Base-by-base conservation (phyloP, 1,284 basidiomycete species). In the Polyporus tsugae region DNA sequence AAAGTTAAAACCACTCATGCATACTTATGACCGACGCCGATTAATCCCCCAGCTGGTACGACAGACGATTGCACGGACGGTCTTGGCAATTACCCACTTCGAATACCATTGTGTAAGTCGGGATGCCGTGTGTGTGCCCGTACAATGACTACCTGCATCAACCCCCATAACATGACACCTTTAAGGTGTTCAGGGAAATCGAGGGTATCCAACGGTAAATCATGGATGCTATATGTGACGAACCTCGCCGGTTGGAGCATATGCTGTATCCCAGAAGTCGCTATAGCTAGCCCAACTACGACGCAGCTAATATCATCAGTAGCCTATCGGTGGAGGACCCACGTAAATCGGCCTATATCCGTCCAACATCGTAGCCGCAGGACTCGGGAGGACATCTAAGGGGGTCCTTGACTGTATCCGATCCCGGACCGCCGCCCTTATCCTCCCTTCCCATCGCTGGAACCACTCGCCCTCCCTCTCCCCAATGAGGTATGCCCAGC, bases 391-490 rank as follows among this genome's bases (percentile, higher is more conserved):
- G n/a, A 55, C 41, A 33, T 72, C 70, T 64, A 83, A 70, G 7
- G 80, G 78, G 11, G 75, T 73, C 39, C 67, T 65, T 9, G 73
- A 72, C 63, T 72, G 75, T 64, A 82, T 46, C 36, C 77, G 75
- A 59, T 77, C 67, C 15, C 65, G 70, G 17, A 79, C 78, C 7
- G 77, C 77, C 5, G 74, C 68, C 46, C 78, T 72, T 63, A 95
- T 93, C 3, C 87, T 84, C 44, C 83, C 83, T 73, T 94, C 90
- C 92, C 93, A 95, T 62, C 83, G 83, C 75, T 85, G 85, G 78
- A 93, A 92, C 92, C 92, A 95, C 71, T 90, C 86, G 6, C 89
- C 91, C 78, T 95, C 94, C 68, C 84, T 84, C 66, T 87, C 74
- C 0, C 93, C 93, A 2, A 86, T 74, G 6, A 89, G 75, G 67